Conservation (phyloP, 495 filamentous ascomycete species). For the Penicillium pancosmium region DNA sequence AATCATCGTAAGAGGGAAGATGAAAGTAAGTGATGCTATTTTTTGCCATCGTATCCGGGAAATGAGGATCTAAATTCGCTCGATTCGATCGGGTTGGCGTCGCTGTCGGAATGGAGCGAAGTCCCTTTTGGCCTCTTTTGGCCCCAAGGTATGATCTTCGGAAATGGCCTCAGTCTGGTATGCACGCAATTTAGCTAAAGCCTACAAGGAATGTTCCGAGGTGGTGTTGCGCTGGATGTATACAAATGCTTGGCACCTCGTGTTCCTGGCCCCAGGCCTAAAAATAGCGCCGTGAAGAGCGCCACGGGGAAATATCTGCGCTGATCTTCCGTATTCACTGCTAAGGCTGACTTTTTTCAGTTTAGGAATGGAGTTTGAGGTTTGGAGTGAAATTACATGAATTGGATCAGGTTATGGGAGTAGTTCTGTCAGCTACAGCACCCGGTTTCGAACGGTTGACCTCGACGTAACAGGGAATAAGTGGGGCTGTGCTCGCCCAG, state of each 20-base stretch:
- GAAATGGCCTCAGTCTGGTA: background rate
- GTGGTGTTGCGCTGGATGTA: background rate
- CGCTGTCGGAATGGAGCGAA: background rate
- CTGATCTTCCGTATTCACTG: background rate
- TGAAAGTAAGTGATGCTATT: background rate
- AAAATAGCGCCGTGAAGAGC: background rate
- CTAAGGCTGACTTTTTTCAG: background rate
- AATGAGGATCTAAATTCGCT: background rate
- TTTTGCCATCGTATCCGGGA: background rate
- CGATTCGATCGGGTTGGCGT: no score
- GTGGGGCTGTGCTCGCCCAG: no score
- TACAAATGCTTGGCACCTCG: background rate
- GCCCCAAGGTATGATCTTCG: background rate
- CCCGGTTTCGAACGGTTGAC: no score
- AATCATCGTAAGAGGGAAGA: background rate
- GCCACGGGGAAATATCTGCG: background rate
- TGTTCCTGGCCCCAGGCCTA: background rate
- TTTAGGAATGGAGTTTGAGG: no score
- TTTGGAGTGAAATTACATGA: no score
- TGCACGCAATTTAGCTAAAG: background rate
- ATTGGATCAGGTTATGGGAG: no score
- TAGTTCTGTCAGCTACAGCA: no score
- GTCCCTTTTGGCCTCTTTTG: background rate
- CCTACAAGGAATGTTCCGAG: slow-evolving; percentile 3
- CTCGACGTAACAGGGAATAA: no score